Base-by-base conservation (phyloP, 2,329 filamentous ascomycete genomes). In the Periconia sp. region DNA sequence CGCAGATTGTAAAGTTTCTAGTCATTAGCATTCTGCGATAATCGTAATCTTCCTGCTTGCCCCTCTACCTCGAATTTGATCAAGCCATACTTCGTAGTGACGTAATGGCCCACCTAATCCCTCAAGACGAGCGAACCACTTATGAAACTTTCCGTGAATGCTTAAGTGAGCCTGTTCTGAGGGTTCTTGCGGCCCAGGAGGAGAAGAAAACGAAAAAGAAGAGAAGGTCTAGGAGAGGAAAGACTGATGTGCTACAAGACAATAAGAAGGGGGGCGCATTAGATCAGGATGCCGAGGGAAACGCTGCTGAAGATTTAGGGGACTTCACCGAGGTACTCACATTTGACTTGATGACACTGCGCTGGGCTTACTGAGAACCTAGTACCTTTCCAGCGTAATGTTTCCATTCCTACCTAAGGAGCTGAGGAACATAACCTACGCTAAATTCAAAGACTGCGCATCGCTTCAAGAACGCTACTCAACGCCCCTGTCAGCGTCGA, bases 301-400 rank as follows among this genome's bases (percentile, higher is more conserved):
- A 39, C 37, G 48, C 33, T 8, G 81, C 80, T 4, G 85, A 87
- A 54, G 88, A 92, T 40, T 71, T 94, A 16, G 81, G 83, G 18
- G 90, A 95, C 1, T 95, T 95, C 69, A 84, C 88, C 40, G 85
- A 92, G 56, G 80, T 83, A 73, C n/a, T n/a, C n/a, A n/a, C n/a
- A n/a, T n/a, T n/a, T n/a, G n/a, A n/a, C n/a, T n/a, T n/a, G n/a
- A n/a, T n/a, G n/a, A n/a, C n/a, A n/a, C n/a, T n/a, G n/a, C n/a
- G n/a, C n/a, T n/a, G n/a, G 30, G n/a, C n/a, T 17, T 15, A 22
- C 5, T 18, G 4, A 11, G 1, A 5, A 21, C 9, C 5, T 54
- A 83, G 74, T 94, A 92, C 68, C 79, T 94, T 21, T 84, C 88
- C 17, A 70, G 74, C 34, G 81, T 88, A 62, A 82, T 86, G 39